Conservation (phyloP, 257 asterid species). For the Solanum clarkiae region DNA sequence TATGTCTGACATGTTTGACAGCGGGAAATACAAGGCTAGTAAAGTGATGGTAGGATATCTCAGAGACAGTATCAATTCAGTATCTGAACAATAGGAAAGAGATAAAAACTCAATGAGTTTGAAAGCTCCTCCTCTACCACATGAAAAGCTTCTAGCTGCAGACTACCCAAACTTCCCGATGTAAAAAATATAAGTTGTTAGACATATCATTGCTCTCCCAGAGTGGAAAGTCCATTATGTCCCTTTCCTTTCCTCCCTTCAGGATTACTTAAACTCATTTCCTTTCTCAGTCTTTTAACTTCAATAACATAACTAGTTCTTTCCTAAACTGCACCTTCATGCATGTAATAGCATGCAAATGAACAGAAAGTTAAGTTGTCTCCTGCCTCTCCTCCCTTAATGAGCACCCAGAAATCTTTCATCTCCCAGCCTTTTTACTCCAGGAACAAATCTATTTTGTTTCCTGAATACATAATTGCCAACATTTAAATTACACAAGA, state of each 20-base stretch:
- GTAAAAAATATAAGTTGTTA: background rate
- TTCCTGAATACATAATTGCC: background rate
- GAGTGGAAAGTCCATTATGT: background rate
- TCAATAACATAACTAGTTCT: background rate
- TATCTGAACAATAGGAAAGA: background rate
- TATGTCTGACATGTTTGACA: background rate
- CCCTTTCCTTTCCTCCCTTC: background rate
- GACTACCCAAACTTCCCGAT: background rate
- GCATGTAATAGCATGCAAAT: background rate
- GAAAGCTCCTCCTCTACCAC: background rate
- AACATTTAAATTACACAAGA: background rate
- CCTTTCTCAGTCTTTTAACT: background rate
- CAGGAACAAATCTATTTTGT: background rate
- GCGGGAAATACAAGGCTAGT: background rate
- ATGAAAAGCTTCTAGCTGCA: background rate
- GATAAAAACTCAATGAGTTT: background rate
- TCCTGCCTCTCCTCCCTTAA: background rate
- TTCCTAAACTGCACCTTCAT: background rate
- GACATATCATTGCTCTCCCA: background rate
- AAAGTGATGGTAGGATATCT: background rate
- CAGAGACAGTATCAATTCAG: background rate
- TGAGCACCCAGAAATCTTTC: background rate
- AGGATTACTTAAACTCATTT: background rate
- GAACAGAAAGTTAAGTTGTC: background rate
- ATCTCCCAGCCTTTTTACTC: background rate